Evolutionary conservation across 257 asterid genomes (phyloP).

Genomic region (Solanum paucissectum): DNA sequence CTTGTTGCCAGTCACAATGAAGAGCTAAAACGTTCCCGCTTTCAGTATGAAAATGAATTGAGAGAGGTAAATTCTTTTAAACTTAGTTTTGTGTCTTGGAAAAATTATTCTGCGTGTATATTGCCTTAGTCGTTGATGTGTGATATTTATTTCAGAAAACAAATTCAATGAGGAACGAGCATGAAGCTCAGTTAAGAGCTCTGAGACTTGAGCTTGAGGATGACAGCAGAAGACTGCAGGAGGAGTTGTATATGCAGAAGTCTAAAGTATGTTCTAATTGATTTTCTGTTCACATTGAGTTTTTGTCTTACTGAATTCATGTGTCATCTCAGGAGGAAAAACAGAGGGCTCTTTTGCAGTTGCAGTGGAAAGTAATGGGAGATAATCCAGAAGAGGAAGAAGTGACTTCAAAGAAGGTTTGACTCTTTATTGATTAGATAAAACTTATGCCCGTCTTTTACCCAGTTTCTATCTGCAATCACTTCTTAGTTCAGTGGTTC

Average conservation of each 20-base stretch:
- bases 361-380: slow-evolving; percentile 96
- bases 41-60: slow-evolving; percentile 73
- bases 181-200: slow-evolving; percentile 77
- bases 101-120: not conserved
- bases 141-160: slow-evolving; percentile 42
- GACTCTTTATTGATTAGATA: not conserved
- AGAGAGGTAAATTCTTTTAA: slow-evolving; percentile 48
- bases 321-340: slow-evolving; percentile 69
- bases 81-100: not conserved
- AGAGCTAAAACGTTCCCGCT: slow-evolving; percentile 49
- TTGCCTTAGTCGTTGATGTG: not conserved
- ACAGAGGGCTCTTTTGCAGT: slow-evolving; percentile 77
- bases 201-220: slow-evolving; percentile 81
- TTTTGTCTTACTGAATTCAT: slow-evolving; percentile 7
- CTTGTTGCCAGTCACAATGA: slow-evolving; percentile 57
- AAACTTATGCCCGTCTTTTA: not conserved
- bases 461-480: not conserved
- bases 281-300: not conserved
- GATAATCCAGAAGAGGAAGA: slow-evolving; percentile 81
- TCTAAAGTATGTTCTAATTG: slow-evolving; percentile 45
- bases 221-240: slow-evolving; percentile 69
- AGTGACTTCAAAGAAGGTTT: slow-evolving; percentile 90
- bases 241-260: slow-evolving; percentile 77
- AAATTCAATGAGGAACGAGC: slow-evolving; percentile 61
- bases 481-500: not conserved